Evolutionary conservation across 257 asterid genomes (phyloP).

Genomic region (Cinchona pubescens): DNA sequence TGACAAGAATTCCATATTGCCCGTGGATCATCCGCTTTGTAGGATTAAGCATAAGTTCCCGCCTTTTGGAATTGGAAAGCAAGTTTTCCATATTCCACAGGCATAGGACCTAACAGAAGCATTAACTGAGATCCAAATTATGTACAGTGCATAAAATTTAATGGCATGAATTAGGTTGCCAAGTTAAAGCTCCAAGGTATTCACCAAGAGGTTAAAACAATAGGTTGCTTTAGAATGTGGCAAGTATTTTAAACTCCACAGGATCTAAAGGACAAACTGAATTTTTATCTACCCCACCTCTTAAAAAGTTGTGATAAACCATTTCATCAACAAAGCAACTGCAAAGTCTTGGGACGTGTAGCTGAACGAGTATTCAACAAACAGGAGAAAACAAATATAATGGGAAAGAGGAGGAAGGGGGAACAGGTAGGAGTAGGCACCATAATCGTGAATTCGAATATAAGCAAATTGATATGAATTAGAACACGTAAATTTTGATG

Average conservation of each 20-base stretch:
- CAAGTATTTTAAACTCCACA: background rate
- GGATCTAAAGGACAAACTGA: background rate
- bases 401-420: background rate
- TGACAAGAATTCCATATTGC: too few species aligned
- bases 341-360: background rate
- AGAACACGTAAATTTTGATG: background rate
- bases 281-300: background rate
- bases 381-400: background rate
- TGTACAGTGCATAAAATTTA: background rate
- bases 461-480: background rate
- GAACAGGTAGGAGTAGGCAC: background rate
- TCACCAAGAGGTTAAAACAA: constrained; percentile 3
- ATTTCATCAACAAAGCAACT: background rate
- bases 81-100: background rate
- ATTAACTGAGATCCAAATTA: background rate
- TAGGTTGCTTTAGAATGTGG: background rate
- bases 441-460: background rate
- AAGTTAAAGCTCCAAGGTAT: background rate
- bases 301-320: constrained; percentile 1
- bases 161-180: background rate
- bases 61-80: background rate
- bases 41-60: background rate
- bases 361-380: background rate
- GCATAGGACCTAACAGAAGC: background rate
- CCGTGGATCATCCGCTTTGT: background rate